Evolutionary conservation across 331 rosid species (phyloP), one percentile per base, ranked within the genome.

Genomic region (Quercus phellos): DNA sequence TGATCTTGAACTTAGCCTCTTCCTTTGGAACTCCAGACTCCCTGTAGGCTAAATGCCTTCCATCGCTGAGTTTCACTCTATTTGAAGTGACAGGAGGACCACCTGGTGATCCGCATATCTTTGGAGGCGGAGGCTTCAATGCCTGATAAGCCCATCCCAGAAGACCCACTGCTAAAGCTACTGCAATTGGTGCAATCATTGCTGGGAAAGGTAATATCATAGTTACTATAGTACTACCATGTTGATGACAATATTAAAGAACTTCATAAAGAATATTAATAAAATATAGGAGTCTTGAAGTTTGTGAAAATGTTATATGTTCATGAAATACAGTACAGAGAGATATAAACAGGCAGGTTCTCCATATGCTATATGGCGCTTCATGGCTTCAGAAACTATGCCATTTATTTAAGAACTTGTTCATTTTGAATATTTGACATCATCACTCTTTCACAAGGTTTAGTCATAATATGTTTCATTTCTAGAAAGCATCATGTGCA

Each of bases 41-140:
- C 26, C 86, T 24, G 83, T 92, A 90, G 61, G 98, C 94, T 87
- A 94, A 89, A 82, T 89, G 85, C 70, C 97, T 87, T 1, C 96
- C 96, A 79, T 89, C 93, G 30, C 80, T 70, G 81, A 91, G 96
- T 59, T 80, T 90, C 55, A 90, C 89, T 76, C 93, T 86, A 4
- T 91, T 83, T 21, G 97, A 90, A 76, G 91, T 82, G 17, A 90
- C 67, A 26, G 75, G 79, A 78, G 98, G 97, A 51, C 96, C 95
- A 29, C 67, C 80, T 0, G 78, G 74, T 16, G 95, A 85, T 50
- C 97, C 97, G 27, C 97, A 89, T 68, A 74, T 70, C 85, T 80
- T 88, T 0, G 96, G 90, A 59, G 83, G 85, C 2, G 96, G 90
- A 5, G 94, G 93, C 85, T 78, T 87, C 68, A 86, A 58, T 24